These are phyloP conservation scores for Danielozyma ontarioensis DNA, from an alignment of 805 yeast genomes.

Conservation along the genomic window DNA sequence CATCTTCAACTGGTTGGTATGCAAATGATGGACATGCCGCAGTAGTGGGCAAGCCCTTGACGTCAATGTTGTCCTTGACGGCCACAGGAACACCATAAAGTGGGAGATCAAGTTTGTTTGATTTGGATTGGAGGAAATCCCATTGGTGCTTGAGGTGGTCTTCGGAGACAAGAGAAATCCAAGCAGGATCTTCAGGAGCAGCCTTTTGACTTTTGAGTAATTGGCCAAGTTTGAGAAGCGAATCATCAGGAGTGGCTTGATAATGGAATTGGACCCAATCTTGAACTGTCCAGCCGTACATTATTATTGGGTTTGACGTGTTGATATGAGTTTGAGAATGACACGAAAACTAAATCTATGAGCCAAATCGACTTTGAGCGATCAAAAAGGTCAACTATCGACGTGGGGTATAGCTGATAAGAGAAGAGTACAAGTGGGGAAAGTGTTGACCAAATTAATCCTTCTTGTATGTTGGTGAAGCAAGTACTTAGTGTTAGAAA, in stretches of 20 bases:
- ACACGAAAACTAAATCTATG: neutral
- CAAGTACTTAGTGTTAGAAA: too few relatives aligned
- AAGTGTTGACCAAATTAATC: too few relatives aligned
- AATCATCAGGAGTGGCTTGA: slow-evolving; percentile 54
- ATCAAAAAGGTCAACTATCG: too few relatives aligned
- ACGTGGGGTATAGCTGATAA: too few relatives aligned
- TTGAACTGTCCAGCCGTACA: slow-evolving; percentile 68
- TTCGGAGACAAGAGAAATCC: slow-evolving; percentile 74
- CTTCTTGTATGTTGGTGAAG: too few relatives aligned
- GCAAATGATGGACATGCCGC: slow-evolving; percentile 91
- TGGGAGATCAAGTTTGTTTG: slow-evolving; percentile 51
- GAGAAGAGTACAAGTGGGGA: too few relatives aligned
- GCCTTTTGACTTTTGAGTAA: slow-evolving; percentile 44
- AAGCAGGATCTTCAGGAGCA: slow-evolving; percentile 70
- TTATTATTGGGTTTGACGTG: slow-evolving; percentile 1
- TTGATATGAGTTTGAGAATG: neutral
- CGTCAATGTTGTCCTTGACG: slow-evolving; percentile 93
- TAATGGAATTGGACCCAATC: slow-evolving; percentile 76
- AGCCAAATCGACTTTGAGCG: too few relatives aligned
- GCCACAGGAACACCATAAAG: slow-evolving; percentile 95
- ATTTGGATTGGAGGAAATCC: slow-evolving; percentile 62
- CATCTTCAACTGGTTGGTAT: slow-evolving; percentile 64
- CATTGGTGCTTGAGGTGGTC: slow-evolving; percentile 73
- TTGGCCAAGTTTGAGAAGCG: slow-evolving; percentile 43
- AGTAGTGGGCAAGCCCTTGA: slow-evolving; percentile 73